A percentile compares a stretch with the other conserved stretches of the same genome.
Evolutionary conservation across 2,329 filamentous ascomycete genomes (phyloP).

Genomic region (Colletotrichum sp.): DNA sequence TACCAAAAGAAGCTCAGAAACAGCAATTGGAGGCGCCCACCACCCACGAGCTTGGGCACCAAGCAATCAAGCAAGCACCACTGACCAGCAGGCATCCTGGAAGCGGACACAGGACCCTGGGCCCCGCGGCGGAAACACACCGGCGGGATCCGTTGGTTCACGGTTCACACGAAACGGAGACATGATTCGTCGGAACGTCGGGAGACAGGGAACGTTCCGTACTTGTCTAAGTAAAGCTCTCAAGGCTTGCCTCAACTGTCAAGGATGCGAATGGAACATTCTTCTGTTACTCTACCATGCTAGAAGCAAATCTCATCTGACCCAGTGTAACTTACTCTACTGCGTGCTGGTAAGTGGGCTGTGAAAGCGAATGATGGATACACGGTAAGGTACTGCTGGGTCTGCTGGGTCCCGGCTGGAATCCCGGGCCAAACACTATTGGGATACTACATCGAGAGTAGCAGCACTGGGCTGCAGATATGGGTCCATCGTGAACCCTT

Average conservation of each 20-base stretch:
- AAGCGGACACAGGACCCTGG: background rate
- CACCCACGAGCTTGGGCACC: background rate
- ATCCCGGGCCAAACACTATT: background rate
- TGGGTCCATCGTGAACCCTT: background rate
- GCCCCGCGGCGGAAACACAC: background rate
- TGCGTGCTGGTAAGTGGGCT: too few relatives aligned
- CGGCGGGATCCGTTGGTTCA: background rate
- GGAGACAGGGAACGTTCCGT: background rate
- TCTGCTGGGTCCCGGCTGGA: background rate
- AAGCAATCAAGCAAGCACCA: background rate
- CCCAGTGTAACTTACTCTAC: too few relatives aligned
- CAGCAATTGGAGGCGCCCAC: slow-evolving; percentile 9
- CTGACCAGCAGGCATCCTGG: background rate
- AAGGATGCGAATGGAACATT: background rate
- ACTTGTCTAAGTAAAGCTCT: background rate
- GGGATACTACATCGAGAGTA: background rate
- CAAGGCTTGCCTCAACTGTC: background rate
- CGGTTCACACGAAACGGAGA: background rate
- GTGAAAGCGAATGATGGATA: background rate
- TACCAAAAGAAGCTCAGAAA: background rate
- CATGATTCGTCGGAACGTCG: background rate
- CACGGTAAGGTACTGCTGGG: background rate
- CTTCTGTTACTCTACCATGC: background rate
- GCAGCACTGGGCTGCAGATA: background rate
- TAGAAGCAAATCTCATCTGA: background rate